phyloP scores from a whole-genome alignment of 2,329 filamentous ascomycete species.

The Claviceps purpurea region DNA sequence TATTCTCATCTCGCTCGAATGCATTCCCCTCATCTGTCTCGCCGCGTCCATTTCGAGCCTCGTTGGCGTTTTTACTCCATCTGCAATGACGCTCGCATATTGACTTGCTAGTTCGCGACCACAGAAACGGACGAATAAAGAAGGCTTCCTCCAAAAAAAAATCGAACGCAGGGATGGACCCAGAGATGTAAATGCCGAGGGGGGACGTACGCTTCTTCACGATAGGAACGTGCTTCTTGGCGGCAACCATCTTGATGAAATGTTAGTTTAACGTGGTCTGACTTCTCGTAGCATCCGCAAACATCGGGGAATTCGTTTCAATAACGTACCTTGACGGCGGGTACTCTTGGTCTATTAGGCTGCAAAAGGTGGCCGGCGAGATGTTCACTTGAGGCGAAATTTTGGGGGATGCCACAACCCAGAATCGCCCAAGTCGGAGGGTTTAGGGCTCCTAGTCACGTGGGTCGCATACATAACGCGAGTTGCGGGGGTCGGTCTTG shows the following conservation, averaged over 20 bases:
- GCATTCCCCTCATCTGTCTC: not conserved
- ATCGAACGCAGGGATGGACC: not conserved
- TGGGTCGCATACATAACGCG: conserved; percentile 5
- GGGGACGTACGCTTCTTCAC: conserved; percentile 96
- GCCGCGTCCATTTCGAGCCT: not conserved
- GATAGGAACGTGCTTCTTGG: conserved; percentile 98
- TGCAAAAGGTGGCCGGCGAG: conserved; percentile 22
- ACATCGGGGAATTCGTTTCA: not conserved
- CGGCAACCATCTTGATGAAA: conserved; percentile 74
- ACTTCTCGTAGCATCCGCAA: not conserved
- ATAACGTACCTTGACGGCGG: conserved; percentile 27
- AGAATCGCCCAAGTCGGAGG: conserved; percentile 16
- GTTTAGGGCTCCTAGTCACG: conserved; percentile 20
- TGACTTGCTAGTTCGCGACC: not conserved
- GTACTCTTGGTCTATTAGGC: conserved; percentile 22
- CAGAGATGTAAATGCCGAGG: conserved; percentile 1
- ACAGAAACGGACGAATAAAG: not conserved
- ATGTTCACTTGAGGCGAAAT: conserved; percentile 22
- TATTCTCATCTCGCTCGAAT: conserved; percentile 8
- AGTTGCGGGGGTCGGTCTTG: not conserved
- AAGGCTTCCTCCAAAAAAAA: not conserved
- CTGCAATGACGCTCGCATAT: not conserved
- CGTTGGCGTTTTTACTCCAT: not conserved
- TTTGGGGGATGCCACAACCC: conserved; percentile 21
- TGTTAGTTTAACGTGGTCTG: conserved; percentile 14